phyloP scores from a whole-genome alignment of 2,329 filamentous ascomycete species.

The Talaromyces rugulosus region DNA sequence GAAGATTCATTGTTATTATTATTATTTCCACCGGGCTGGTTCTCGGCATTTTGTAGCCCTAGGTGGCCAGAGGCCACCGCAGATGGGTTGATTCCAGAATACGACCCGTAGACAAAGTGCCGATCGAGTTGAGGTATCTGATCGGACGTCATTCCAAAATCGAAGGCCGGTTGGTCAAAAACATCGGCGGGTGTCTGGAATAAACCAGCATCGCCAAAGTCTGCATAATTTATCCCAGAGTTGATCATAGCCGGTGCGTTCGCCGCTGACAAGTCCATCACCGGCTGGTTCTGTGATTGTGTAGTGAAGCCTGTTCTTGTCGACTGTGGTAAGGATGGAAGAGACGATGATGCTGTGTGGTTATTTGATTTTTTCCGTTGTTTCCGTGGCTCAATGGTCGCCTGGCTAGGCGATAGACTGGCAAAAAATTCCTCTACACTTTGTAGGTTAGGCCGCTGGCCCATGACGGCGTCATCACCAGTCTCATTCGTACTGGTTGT shows the following conservation, averaged over 20 bases:
- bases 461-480: conserved; percentile 81
- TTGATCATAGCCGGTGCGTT: conserved; percentile 17
- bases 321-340: conserved; percentile 10
- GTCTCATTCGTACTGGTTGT: conserved; percentile 66
- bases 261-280: conserved; percentile 23
- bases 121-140: conserved; percentile 66
- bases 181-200: conserved; percentile 19
- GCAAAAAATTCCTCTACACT: conserved; percentile 94
- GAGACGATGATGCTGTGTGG: background rate
- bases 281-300: conserved; percentile 26
- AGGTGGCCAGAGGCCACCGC: conserved; percentile 27
- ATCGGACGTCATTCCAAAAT: conserved; percentile 35
- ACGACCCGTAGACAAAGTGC: conserved; percentile 72
- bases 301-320: conserved; percentile 17
- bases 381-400: conserved; percentile 5
- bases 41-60: background rate
- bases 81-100: conserved; percentile 51
- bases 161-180: conserved; percentile 31
- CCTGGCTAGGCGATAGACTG: conserved; percentile 58
- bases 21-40: background rate
- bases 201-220: conserved; percentile 17
- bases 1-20: conserved; percentile 19
- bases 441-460: conserved; percentile 84
- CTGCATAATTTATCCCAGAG: conserved; percentile 16
- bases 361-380: conserved; percentile 8